Evolutionary conservation across 495 filamentous ascomycete species (phyloP).

Genomic region (Clavariopsis aquatica): DNA sequence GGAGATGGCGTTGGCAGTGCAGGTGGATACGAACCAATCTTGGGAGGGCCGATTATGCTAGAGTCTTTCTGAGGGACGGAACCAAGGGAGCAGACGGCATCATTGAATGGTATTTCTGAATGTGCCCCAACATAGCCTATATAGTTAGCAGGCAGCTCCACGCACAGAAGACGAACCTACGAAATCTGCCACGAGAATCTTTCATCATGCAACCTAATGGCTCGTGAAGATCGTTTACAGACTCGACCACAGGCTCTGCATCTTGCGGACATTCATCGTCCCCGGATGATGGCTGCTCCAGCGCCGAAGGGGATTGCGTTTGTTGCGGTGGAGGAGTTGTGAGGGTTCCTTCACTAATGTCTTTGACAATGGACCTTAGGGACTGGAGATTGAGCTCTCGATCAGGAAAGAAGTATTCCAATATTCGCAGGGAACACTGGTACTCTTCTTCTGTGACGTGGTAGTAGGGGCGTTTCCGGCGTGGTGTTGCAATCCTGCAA

Average conservation of each 20-base stretch:
- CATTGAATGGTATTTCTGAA: constrained; percentile 36
- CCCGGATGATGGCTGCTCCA: background rate
- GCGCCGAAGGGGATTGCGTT: constrained; percentile 5
- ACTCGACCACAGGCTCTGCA: constrained; percentile 27
- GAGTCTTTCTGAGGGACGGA: constrained; percentile 1
- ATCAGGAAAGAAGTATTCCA: constrained; percentile 35
- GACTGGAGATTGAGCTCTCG: constrained; percentile 29
- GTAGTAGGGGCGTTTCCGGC: constrained; percentile 32
- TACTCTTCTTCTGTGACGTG: constrained; percentile 37
- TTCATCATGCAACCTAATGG: constrained; percentile 35
- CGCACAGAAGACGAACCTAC: constrained; percentile 8
- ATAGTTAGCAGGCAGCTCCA: background rate
- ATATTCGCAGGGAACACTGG: constrained; percentile 33
- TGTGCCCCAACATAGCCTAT: constrained; percentile 34
- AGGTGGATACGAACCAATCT: constrained; percentile 25
- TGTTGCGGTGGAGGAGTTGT: constrained; percentile 3
- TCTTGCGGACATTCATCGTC: constrained; percentile 21
- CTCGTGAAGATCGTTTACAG: constrained; percentile 33
- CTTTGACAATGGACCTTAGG: constrained; percentile 25
- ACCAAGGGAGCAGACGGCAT: constrained; percentile 27
- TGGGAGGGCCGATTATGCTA: constrained; percentile 25
- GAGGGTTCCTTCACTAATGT: constrained; percentile 17
- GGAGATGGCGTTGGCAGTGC: constrained; percentile 24
- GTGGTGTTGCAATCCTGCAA: constrained; percentile 31
- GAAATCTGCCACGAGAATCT: constrained; percentile 26